Evolutionary conservation across 257 asterid species (phyloP).

Genomic region (Gentiana dahurica): DNA sequence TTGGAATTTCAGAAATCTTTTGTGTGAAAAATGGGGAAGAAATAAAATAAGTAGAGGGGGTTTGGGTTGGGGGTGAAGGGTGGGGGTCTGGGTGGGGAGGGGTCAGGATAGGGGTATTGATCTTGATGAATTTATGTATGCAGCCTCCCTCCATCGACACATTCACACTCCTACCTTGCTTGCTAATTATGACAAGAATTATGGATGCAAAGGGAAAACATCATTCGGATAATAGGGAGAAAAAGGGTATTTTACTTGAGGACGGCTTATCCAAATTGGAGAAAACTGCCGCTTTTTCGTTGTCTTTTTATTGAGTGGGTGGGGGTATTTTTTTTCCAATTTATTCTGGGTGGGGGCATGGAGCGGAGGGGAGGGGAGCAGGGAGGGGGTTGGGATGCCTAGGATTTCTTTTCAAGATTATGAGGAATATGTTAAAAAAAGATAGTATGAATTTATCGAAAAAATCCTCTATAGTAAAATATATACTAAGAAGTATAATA

Average conservation of each 20-base stretch:
- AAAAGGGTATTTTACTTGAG: too few species aligned
- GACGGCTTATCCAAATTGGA: constrained; percentile 8
- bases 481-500: too few species aligned
- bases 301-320: neutral
- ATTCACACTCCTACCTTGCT: constrained; percentile 33
- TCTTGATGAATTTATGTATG: constrained; percentile 18
- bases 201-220: too few species aligned
- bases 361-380: too few species aligned
- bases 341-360: too few species aligned
- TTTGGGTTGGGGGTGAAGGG: too few species aligned
- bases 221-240: neutral
- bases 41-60: neutral
- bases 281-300: neutral
- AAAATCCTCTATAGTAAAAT: too few species aligned
- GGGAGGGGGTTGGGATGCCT: too few species aligned
- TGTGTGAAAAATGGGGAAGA: constrained; percentile 1
- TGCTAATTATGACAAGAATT: constrained; percentile 16
- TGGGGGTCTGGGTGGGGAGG: neutral
- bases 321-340: neutral
- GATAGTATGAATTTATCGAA: too few species aligned
- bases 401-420: too few species aligned
- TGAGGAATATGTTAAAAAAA: too few species aligned
- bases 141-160: constrained; percentile 10
- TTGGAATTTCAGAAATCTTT: neutral
- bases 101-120: constrained; percentile 8